Conservation (phyloP, 805 yeast species). For the Torulaspora gathmanii region DNA sequence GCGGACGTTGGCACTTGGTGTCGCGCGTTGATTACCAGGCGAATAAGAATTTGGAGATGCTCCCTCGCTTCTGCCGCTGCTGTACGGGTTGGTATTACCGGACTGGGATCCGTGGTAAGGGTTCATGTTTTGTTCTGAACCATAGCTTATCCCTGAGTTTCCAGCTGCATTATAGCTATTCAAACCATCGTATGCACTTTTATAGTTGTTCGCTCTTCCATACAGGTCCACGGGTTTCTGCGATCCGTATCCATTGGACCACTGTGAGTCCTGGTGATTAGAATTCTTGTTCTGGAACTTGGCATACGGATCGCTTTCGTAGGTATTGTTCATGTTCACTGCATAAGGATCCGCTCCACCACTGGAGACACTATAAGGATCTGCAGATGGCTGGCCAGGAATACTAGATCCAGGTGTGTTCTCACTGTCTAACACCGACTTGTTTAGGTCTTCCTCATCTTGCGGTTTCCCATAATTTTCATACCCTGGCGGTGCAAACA, state of each 20-base stretch:
- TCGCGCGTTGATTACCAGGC: not conserved
- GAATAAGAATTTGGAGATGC: not conserved
- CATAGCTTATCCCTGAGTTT: not conserved
- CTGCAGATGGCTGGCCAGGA: constrained; percentile 1
- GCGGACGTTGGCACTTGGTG: not conserved
- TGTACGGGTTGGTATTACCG: not conserved
- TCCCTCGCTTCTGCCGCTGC: not conserved
- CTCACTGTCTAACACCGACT: constrained; percentile 12
- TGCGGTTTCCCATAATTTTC: constrained; percentile 29
- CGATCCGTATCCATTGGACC: constrained; percentile 1
- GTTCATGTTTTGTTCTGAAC: not conserved
- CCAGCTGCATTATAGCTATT: constrained; percentile 6
- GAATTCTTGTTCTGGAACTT: constrained; percentile 3
- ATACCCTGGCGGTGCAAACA: constrained; percentile 41
- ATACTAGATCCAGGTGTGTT: constrained; percentile 4
- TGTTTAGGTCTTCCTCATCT: constrained; percentile 23
- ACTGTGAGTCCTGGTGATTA: not conserved
- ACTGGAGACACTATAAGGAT: constrained; percentile 11
- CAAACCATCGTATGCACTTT: constrained; percentile 11
- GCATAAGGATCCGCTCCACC: constrained; percentile 13
- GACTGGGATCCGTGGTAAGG: not conserved
- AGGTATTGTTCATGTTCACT: constrained; percentile 1
- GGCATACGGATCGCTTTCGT: constrained; percentile 12
- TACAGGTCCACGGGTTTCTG: constrained; percentile 3
- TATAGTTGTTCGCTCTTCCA: constrained; percentile 7